These are phyloP conservation scores for Blastomyces emzantsi DNA, from an alignment of 2,329 filamentous ascomycete species.

Conservation along the genomic window DNA sequence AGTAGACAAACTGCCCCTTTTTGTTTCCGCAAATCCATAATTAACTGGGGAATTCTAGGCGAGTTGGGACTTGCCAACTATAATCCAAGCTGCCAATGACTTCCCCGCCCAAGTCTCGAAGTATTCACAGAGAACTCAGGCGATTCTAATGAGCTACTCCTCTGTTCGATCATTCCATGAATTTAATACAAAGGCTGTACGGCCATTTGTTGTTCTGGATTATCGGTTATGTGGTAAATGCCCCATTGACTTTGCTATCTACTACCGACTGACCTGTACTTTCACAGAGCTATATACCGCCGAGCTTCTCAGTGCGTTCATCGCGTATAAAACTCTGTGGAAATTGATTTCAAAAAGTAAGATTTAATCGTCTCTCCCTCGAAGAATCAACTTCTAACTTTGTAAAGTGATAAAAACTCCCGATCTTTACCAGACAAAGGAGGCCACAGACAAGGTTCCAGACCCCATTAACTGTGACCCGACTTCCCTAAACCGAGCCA, in stretches of 20 bases:
- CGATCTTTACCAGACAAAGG: slow-evolving; percentile 9
- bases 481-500: slow-evolving; percentile 11
- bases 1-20: background rate
- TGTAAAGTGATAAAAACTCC: slow-evolving; percentile 12
- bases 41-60: slow-evolving; percentile 11
- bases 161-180: slow-evolving; percentile 25
- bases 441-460: slow-evolving; percentile 6
- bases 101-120: slow-evolving; percentile 28
- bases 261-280: background rate
- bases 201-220: slow-evolving; percentile 22
- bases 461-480: slow-evolving; percentile 11
- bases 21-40: background rate
- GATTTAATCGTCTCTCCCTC: background rate
- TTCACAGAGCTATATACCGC: slow-evolving; percentile 23
- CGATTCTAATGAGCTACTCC: slow-evolving; percentile 26
- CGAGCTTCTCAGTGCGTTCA: slow-evolving; percentile 26
- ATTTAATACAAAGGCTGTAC: slow-evolving; percentile 21
- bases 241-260: background rate
- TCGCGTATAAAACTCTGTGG: slow-evolving; percentile 29
- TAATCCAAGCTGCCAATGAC: slow-evolving; percentile 27
- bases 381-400: background rate
- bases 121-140: slow-evolving; percentile 23
- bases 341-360: slow-evolving; percentile 17
- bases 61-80: slow-evolving; percentile 25
- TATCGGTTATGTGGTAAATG: slow-evolving; percentile 23